Evolutionary conservation across 75 land plant genomes (phyloP), one percentile per base, ranked within the genome.

Genomic region (Pseudotsuga menziesii): DNA sequence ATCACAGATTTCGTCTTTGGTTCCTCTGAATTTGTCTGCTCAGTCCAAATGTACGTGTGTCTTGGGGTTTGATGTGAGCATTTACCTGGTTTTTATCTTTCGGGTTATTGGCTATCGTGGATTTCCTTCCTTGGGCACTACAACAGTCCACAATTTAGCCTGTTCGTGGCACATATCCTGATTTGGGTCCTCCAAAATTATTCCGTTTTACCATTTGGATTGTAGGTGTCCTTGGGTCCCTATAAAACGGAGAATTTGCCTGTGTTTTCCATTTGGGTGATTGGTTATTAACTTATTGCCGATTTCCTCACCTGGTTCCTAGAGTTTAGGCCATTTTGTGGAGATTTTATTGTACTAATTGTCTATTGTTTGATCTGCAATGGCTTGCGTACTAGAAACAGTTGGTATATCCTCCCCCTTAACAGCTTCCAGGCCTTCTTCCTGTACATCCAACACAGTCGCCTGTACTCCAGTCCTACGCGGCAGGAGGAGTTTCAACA

Each of bases 311-410:
- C 52, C 11, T 63, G 36, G n/a, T 41, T 35, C 19, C 19, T 64
- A 16, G 15, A 29, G 39, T 63, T 61, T 15, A 63, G 36, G 16
- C 0, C 41, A 19, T 39, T 14, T 39, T 11, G 9, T 9, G 9
- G 11, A 48, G 9, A n/a, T 39, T 39, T n/a, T 69, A n/a, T n/a
- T 41, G 19, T 41, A 20, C 41, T n/a, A 4, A 11, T 20, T 69
- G 2, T 36, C 11, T 67, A 16, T 20, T 39, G 39, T 36, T 7
- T 8, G 72, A n/a, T n/a, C 13, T 20, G 15, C 11, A 69, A 69
- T 69, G 72, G 72, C 52, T 41, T 36, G 39, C n/a, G 72, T 39
- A 41, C 52, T 39, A 69, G 72, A 69, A 48, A 44, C 72, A 69
- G 20, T 69, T 9, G 29, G 39, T 29, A 16, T 64, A 32, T 69